Evolutionary conservation across 345 rosid genomes (phyloP).

Genomic region (thale cress (Arabidopsis thaliana)): TAIR10.1 NC_003074.8:836001-836500

Average conservation of each 20-base stretch:
- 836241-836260: conserved; percentile 51
- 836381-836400: conserved; percentile 64
- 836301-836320: conserved; percentile 45
- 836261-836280: conserved; percentile 69
- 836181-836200: background rate
- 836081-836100: conserved; percentile 46
- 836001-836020: background rate
- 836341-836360: conserved; percentile 58
- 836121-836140: conserved; percentile 46
- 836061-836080: background rate
- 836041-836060: background rate
- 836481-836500: conserved; percentile 51
- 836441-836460: conserved; percentile 69
- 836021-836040: conserved; percentile 33
- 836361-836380: conserved; percentile 69
- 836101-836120: conserved; percentile 49
- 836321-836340: conserved; percentile 50
- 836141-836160: conserved; percentile 52
- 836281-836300: conserved; percentile 54
- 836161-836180: conserved; percentile 47
- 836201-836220: conserved; percentile 11
- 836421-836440: conserved; percentile 70
- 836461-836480: conserved; percentile 63
- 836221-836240: conserved; percentile 1
- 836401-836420: conserved; percentile 63